phyloP scores from a whole-genome alignment of 2,329 filamentous ascomycete species.

The Rutstroemia sydowiana region DNA sequence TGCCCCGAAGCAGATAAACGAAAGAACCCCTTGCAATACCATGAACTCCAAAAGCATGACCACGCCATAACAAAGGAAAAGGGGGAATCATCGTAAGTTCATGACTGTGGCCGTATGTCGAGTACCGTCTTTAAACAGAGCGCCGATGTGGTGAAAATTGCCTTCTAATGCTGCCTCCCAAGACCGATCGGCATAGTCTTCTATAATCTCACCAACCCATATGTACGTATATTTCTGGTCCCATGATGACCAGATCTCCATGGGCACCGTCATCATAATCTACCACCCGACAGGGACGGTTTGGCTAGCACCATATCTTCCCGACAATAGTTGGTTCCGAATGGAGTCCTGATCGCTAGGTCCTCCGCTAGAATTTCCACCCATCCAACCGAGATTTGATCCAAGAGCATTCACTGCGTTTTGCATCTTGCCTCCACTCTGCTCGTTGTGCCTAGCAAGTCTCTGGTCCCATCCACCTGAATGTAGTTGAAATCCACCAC shows the following conservation, averaged over 20 bases:
- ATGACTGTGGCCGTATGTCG: slow-evolving; percentile 20
- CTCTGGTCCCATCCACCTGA: slow-evolving; percentile 90
- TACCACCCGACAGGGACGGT: slow-evolving; percentile 52
- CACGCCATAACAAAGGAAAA: slow-evolving; percentile 15
- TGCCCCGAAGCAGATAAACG: slow-evolving; percentile 21
- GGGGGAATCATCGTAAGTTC: slow-evolving; percentile 28
- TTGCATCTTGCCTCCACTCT: slow-evolving; percentile 73
- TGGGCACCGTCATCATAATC: neutral
- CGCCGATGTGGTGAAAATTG: slow-evolving; percentile 7
- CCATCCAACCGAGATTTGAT: slow-evolving; percentile 72
- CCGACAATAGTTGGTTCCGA: slow-evolving; percentile 54
- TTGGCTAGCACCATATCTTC: slow-evolving; percentile 44
- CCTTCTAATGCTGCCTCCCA: slow-evolving; percentile 6
- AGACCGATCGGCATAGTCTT: slow-evolving; percentile 3
- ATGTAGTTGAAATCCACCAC: slow-evolving; percentile 82
- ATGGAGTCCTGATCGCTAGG: slow-evolving; percentile 46
- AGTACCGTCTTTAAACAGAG: slow-evolving; percentile 8
- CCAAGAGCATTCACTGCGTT: slow-evolving; percentile 73
- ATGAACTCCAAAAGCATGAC: slow-evolving; percentile 25
- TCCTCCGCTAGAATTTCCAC: slow-evolving; percentile 28
- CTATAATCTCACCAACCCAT: slow-evolving; percentile 11
- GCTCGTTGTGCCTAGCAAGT: slow-evolving; percentile 78
- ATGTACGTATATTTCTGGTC: slow-evolving; percentile 23
- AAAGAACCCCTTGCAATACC: slow-evolving; percentile 11
- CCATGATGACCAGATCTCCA: neutral